These are phyloP conservation scores for Saccharomyces hybrid DNA, from an alignment of 1,139 yeast genomes.

Conservation along the genomic window DNA sequence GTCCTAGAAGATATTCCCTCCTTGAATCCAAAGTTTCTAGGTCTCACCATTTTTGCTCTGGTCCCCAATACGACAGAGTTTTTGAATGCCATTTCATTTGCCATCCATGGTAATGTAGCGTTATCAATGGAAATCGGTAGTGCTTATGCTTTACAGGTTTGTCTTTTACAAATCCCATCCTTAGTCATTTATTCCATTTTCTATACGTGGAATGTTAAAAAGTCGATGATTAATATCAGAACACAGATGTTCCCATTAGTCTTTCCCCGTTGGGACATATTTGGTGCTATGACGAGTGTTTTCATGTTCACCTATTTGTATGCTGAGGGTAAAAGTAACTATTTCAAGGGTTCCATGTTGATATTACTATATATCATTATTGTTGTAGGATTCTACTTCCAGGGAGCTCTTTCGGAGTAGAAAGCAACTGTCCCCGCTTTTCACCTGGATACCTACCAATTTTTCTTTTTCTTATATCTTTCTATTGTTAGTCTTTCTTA, in stretches of 20 bases:
- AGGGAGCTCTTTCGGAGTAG: conserved; percentile 27
- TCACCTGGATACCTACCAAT: background rate
- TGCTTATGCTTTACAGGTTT: conserved; percentile 96
- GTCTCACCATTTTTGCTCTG: conserved; percentile 87
- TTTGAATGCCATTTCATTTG: conserved; percentile 93
- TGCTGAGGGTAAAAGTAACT: conserved; percentile 94
- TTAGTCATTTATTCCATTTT: conserved; percentile 69
- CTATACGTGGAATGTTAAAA: conserved; percentile 25
- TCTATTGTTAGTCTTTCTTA: background rate
- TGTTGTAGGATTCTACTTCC: conserved; percentile 74
- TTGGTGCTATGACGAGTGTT: conserved; percentile 78
- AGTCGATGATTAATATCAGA: conserved; percentile 34
- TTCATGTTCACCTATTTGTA: conserved; percentile 87
- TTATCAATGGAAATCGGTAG: conserved; percentile 96
- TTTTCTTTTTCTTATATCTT: background rate
- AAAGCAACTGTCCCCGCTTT: background rate
- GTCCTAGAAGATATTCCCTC: conserved; percentile 71
- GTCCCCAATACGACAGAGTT: conserved; percentile 97
- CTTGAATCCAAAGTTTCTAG: conserved; percentile 74
- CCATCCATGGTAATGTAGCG: conserved; percentile 92
- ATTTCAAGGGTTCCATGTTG: conserved; percentile 88
- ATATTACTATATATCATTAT: conserved; percentile 72
- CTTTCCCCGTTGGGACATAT: conserved; percentile 93
- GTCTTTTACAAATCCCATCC: conserved; percentile 86
- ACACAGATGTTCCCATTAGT: conserved; percentile 67